phyloP scores from a whole-genome alignment of 495 filamentous ascomycete species.

The Daldinia vernicosa region DNA sequence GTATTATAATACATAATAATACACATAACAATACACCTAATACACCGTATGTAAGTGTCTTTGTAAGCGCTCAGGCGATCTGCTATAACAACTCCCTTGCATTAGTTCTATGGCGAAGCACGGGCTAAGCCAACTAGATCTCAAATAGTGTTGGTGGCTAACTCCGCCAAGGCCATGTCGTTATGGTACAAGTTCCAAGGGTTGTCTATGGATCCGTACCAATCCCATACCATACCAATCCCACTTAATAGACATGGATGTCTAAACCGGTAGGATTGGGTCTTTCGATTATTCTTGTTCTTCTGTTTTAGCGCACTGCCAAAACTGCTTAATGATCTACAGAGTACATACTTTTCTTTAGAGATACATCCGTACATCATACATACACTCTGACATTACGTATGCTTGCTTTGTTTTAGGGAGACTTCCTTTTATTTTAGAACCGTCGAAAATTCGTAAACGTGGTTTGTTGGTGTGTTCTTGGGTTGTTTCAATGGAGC shows the following conservation, averaged over 20 bases:
- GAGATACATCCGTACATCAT: neutral
- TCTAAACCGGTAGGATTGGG: neutral
- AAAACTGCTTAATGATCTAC: neutral
- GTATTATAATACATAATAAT: neutral
- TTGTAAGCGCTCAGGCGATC: neutral
- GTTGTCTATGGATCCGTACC: neutral
- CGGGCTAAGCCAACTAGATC: neutral
- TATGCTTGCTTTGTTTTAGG: constrained; percentile 8
- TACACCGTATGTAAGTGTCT: neutral
- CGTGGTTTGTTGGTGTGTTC: neutral
- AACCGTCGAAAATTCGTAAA: neutral
- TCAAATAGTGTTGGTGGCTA: neutral
- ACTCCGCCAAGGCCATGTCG: neutral
- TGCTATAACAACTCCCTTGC: neutral
- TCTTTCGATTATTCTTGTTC: neutral
- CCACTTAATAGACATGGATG: neutral
- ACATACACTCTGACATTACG: too few relatives aligned
- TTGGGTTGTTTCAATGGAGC: neutral
- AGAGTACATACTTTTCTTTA: neutral
- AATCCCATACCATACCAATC: neutral
- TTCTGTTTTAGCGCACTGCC: neutral
- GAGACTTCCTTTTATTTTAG: constrained; percentile 11
- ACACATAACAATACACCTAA: neutral
- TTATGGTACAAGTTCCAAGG: neutral
- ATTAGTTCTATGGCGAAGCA: constrained; percentile 1